phyloP scores from a whole-genome alignment of 2,329 filamentous ascomycete genomes.

The Cordyceps cateniannulata region DNA sequence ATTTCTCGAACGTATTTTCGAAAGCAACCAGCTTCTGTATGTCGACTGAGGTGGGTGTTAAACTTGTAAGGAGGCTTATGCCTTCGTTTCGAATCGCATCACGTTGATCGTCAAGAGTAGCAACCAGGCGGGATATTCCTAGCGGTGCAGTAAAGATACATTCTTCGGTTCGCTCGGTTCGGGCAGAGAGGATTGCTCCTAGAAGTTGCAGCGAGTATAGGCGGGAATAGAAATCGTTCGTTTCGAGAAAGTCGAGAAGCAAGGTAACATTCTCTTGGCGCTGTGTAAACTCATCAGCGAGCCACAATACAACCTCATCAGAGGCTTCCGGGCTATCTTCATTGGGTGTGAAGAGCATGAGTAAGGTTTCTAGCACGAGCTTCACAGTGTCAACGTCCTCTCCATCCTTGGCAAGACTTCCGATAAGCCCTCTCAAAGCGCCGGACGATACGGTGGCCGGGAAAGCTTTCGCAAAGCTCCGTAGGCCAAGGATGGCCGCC shows the following conservation, averaged over 20 bases:
- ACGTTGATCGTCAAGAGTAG: conserved; percentile 73
- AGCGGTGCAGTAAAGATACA: conserved; percentile 85
- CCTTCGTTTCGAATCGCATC: conserved; percentile 87
- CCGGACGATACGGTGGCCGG: conserved; percentile 93
- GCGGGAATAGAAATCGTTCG: conserved; percentile 80
- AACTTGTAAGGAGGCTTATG: conserved; percentile 75
- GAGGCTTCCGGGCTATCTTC: conserved; percentile 79
- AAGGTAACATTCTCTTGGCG: conserved; percentile 93
- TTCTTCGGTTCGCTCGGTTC: conserved; percentile 89
- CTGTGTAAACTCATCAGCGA: conserved; percentile 97
- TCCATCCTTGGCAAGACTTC: conserved; percentile 75
- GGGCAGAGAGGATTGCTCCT: conserved; percentile 74
- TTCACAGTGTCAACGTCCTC: conserved; percentile 97
- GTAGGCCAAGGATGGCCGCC: conserved; percentile 83
- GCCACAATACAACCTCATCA: conserved; percentile 91
- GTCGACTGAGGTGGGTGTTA: conserved; percentile 81
- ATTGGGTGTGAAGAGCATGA: conserved; percentile 80
- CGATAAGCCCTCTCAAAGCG: conserved; percentile 82
- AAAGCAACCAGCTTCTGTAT: conserved; percentile 95
- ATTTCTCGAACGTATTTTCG: conserved; percentile 82
- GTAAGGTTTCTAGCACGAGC: conserved; percentile 85
- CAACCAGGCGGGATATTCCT: conserved; percentile 80
- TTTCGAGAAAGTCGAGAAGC: conserved; percentile 82
- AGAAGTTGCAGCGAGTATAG: conserved; percentile 89
- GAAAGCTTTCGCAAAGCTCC: conserved; percentile 94